Conservation (phyloP, 192 early-diverging fungal species). For the Podila epicladia region DNA sequence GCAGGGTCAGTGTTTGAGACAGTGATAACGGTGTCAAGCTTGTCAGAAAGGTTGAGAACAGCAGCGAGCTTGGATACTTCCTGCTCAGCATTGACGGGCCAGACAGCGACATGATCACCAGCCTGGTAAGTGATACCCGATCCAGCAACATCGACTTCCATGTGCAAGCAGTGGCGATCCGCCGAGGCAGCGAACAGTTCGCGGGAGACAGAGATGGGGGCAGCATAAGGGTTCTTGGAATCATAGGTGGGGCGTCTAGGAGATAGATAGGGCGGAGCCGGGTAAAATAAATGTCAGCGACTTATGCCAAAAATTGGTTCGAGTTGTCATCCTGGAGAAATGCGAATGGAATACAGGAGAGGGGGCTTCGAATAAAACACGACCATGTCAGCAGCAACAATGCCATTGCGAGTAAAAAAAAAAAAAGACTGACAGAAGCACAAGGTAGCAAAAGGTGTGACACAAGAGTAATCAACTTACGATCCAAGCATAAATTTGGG, state of each 20-base stretch:
- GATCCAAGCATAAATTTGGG: slow-evolving; percentile 50
- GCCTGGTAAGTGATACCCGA: slow-evolving; percentile 87
- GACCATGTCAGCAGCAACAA: background rate
- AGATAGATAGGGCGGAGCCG: background rate
- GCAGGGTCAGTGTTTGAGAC: slow-evolving; percentile 80
- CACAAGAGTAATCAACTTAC: slow-evolving; percentile 32
- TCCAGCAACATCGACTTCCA: slow-evolving; percentile 91
- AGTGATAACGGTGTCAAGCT: slow-evolving; percentile 74
- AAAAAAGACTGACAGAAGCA: background rate
- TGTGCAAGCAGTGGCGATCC: slow-evolving; percentile 89
- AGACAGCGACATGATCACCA: slow-evolving; percentile 97
- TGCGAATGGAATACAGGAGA: too few relatives aligned
- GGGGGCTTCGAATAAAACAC: slow-evolving; percentile 4
- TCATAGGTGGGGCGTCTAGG: slow-evolving; percentile 72
- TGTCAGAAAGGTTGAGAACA: slow-evolving; percentile 68
- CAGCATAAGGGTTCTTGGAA: slow-evolving; percentile 87
- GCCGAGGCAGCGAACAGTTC: slow-evolving; percentile 72
- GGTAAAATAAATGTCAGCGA: slow-evolving; percentile 19
- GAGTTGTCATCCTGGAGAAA: background rate
- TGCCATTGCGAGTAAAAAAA: background rate
- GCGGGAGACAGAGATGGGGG: slow-evolving; percentile 67
- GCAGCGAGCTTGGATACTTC: slow-evolving; percentile 75
- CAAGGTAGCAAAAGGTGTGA: background rate
- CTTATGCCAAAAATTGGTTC: background rate
- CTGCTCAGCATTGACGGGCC: slow-evolving; percentile 85